Percentiles rank a stretch among this genome's conserved stretches.
These are phyloP conservation scores for Geotrichum candidum DNA, from an alignment of 1,139 yeast genomes.

Conservation along the genomic window DNA sequence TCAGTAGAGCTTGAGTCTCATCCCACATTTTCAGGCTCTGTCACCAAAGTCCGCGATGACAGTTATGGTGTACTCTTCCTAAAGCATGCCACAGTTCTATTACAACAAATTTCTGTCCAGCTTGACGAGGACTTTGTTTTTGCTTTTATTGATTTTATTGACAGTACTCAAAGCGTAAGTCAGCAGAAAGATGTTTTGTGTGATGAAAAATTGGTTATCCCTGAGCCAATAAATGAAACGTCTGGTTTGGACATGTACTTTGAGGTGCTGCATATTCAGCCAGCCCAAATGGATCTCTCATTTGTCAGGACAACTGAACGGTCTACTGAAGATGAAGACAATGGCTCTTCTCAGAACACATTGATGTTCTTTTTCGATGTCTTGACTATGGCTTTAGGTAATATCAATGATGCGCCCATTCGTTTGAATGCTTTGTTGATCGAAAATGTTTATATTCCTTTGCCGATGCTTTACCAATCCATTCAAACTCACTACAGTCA, in stretches of 20 bases:
- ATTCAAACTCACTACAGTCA: conserved; percentile 84
- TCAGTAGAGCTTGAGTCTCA: conserved; percentile 78
- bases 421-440: conserved; percentile 77
- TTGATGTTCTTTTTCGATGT: conserved; percentile 69
- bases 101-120: conserved; percentile 89
- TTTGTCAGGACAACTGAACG: conserved; percentile 80
- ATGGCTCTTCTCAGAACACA: conserved; percentile 50
- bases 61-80: conserved; percentile 83
- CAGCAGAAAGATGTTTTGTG: conserved; percentile 41
- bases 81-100: conserved; percentile 79
- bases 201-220: conserved; percentile 57
- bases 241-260: conserved; percentile 74
- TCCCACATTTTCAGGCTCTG: conserved; percentile 82
- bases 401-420: conserved; percentile 93
- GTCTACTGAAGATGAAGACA: conserved; percentile 50
- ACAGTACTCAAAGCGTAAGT: conserved; percentile 33
- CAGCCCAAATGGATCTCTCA: conserved; percentile 79
- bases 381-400: conserved; percentile 93
- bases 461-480: conserved; percentile 64
- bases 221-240: conserved; percentile 59
- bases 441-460: conserved; percentile 83
- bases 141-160: conserved; percentile 70
- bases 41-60: conserved; percentile 79
- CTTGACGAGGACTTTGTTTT: conserved; percentile 89
- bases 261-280: conserved; percentile 88